phyloP scores from a whole-genome alignment of 2,329 filamentous ascomycete species.

The Fusarium mundagurra region DNA sequence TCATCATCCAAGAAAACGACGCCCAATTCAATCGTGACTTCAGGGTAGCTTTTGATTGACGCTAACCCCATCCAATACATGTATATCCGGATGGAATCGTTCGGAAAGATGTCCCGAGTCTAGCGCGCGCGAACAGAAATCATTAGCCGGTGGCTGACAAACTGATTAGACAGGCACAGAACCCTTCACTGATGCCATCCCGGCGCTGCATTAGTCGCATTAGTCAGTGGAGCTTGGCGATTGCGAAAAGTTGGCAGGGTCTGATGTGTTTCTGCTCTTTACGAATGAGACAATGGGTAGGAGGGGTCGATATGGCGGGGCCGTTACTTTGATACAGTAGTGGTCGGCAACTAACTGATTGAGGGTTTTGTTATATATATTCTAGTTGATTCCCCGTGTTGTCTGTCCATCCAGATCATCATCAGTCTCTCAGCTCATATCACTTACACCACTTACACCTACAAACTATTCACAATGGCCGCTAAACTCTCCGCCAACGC shows the following conservation, averaged over 20 bases:
- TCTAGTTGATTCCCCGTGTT: not conserved
- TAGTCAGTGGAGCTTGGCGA: slow-evolving; percentile 21
- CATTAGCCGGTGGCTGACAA: not conserved
- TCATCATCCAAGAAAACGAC: not conserved
- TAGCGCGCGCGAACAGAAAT: slow-evolving; percentile 8
- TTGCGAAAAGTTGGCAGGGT: slow-evolving; percentile 17
- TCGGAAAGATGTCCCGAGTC: not conserved
- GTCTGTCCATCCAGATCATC: not conserved
- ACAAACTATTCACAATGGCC: slow-evolving; percentile 53
- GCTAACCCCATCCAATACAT: not conserved
- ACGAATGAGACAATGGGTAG: not conserved
- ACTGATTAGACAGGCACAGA: not conserved
- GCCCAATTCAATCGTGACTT: not conserved
- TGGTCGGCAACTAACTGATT: not conserved
- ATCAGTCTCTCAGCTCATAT: slow-evolving; percentile 10
- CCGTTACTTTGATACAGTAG: not conserved
- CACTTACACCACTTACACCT: not conserved
- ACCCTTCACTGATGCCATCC: slow-evolving; percentile 12
- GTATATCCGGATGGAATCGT: slow-evolving; percentile 6
- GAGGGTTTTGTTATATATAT: slow-evolving; percentile 31
- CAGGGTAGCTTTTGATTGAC: not conserved
- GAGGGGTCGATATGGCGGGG: slow-evolving; percentile 19
- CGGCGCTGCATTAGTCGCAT: slow-evolving; percentile 22
- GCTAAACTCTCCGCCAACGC: slow-evolving; percentile 55
- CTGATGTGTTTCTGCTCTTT: not conserved